Conservation (phyloP, 2,329 filamentous ascomycete genomes). For the Colletotrichum limetticola region DNA sequence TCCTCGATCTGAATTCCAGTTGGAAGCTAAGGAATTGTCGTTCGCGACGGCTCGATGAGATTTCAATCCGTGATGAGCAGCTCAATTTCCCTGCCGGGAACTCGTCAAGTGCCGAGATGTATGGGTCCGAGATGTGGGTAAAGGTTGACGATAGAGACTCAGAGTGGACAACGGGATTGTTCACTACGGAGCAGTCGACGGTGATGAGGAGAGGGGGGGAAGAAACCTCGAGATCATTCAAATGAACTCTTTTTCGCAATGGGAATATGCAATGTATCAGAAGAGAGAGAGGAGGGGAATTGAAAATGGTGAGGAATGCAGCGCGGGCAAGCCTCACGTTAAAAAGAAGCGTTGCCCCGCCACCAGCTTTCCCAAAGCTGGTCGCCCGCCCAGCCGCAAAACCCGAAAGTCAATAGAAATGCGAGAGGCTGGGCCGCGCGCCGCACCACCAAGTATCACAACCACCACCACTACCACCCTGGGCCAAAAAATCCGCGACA, state of each 20-base stretch:
- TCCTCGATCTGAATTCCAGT: not conserved
- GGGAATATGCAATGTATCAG: not conserved
- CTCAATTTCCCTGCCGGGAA: not conserved
- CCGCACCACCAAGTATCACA: not conserved
- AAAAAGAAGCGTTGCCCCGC: constrained; percentile 60
- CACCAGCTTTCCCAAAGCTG: constrained; percentile 47
- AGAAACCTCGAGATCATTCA: not conserved
- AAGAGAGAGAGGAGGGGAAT: not conserved
- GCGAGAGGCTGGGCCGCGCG: constrained; percentile 44
- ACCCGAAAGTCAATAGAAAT: constrained; percentile 46
- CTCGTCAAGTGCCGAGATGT: not conserved
- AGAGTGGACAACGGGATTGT: not conserved
- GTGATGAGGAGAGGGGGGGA: not conserved
- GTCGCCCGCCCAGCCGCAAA: not conserved
- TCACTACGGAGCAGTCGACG: not conserved
- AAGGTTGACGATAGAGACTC: not conserved
- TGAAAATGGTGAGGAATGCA: constrained; percentile 19
- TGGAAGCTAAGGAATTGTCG: not conserved
- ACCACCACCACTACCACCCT: not conserved
- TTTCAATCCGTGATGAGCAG: not conserved
- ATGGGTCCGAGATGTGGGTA: not conserved
- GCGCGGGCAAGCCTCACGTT: constrained; percentile 37
- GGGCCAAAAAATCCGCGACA: constrained; percentile 16
- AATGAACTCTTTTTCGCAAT: not conserved
- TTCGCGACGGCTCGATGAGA: not conserved